Conservation (phyloP, 2,329 filamentous ascomycete genomes). For the Neofusicoccum ribis region DNA sequence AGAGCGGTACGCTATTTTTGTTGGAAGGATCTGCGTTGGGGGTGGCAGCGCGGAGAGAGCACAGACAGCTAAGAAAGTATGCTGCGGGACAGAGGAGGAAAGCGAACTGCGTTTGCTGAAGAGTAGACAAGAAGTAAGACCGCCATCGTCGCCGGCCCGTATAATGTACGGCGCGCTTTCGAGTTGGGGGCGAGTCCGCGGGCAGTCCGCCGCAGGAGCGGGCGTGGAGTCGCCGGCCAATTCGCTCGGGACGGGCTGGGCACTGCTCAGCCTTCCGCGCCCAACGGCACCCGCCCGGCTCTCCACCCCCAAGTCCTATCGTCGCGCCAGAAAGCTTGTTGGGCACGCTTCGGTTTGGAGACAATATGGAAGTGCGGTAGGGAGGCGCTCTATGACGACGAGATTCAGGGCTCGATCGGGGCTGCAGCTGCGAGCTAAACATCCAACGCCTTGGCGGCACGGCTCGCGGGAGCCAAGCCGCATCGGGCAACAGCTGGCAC, state of each 20-base stretch:
- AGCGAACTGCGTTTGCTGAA: neutral
- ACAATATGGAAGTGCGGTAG: neutral
- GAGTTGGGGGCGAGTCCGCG: neutral
- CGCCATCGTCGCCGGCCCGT: neutral
- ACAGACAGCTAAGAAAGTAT: neutral
- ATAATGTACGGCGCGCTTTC: neutral
- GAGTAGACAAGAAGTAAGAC: neutral
- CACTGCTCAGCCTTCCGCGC: neutral
- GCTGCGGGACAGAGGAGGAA: neutral
- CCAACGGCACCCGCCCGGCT: neutral
- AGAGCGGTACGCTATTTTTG: neutral
- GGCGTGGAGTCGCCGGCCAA: neutral
- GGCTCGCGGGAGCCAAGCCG: conserved; percentile 3
- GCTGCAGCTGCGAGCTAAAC: neutral
- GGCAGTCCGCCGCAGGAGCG: neutral
- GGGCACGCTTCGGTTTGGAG: neutral
- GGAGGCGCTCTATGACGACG: conserved; percentile 3
- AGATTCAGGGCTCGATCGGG: neutral
- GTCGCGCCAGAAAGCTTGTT: neutral
- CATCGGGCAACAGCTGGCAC: neutral
- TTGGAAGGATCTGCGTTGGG: neutral
- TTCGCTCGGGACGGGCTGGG: neutral
- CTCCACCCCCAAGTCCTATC: conserved; percentile 6
- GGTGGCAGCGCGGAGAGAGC: neutral
- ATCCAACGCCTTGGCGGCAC: neutral